Evolutionary conservation across 805 yeast genomes (phyloP), one percentile per base, ranked within the genome.

Genomic region (Kluyveromyces nonfermentans): DNA sequence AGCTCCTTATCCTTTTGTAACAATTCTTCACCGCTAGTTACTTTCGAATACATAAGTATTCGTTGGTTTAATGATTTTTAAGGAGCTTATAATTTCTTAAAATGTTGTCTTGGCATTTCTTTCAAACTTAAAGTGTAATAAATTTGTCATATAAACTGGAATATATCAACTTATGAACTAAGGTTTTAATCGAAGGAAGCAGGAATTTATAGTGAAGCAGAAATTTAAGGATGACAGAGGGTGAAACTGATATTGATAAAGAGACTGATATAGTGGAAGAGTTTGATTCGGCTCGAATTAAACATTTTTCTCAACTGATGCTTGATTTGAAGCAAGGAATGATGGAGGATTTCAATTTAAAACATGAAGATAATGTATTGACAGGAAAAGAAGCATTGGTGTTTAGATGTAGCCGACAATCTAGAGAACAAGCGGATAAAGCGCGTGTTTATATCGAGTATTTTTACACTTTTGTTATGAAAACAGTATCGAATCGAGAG

Each of bases 381-480:
- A 19, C 12, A 10, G 35, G 12, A 20, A 31, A 18, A 16, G n/a
- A n/a, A 10, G 15, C 18, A 15, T 33, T 16, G 30, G 19, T 19
- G 2, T 5, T 35, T 19, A 34, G 19, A 14, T 32, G 15, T 21
- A n/a, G 37, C 12, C 30, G 40, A n/a, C 40, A 41, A n/a, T 50
- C 59, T 12, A 53, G 55, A 45, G 45, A 54, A 7, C 55, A 57
- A 39, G 61, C 64, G 18, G 64, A 59, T 34, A 52, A 59, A 25
- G 63, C 60, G 1, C 49, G 60, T 33, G 54, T 56, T 21, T 62
- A 62, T 52, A 47, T 80, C 8, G 75, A 72, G 22, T 62, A 71
- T 46, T 77, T 74, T 54, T 80, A 77, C 53, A 57, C 64, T 14
- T 64, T 70, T 41, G 47, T 79, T 22, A 77, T 73, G 49, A 61